Conservation (phyloP, 495 filamentous ascomycete species). For the Talaromyces proteolyticus region DNA sequence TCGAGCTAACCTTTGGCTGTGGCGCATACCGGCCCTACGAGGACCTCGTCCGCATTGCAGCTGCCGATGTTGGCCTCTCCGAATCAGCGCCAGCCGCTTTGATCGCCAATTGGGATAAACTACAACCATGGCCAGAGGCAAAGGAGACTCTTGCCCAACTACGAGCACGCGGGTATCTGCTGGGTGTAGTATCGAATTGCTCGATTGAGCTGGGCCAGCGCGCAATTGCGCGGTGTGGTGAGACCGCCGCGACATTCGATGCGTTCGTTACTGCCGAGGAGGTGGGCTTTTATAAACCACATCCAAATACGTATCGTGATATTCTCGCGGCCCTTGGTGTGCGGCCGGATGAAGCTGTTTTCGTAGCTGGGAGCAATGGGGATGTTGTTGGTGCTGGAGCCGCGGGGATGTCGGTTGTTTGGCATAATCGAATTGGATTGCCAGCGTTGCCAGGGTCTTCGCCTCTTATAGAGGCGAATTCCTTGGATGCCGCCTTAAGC, state of each 20-base stretch:
- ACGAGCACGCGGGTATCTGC: constrained; percentile 13
- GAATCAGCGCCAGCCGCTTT: constrained; percentile 13
- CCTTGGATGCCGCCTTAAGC: not conserved
- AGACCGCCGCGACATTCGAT: constrained; percentile 13
- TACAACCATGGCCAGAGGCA: constrained; percentile 24
- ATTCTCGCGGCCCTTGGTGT: constrained; percentile 14
- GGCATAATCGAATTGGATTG: constrained; percentile 26
- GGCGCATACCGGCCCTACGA: constrained; percentile 23
- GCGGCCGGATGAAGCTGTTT: constrained; percentile 19
- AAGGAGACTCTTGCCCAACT: constrained; percentile 11
- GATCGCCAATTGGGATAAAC: constrained; percentile 15
- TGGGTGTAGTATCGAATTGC: constrained; percentile 26
- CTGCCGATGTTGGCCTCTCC: constrained; percentile 17
- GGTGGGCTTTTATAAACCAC: constrained; percentile 25
- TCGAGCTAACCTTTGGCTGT: constrained; percentile 20
- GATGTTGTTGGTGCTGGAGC: constrained; percentile 23
- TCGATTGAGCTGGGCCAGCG: constrained; percentile 18
- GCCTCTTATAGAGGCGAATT: constrained; percentile 7
- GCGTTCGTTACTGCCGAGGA: constrained; percentile 24
- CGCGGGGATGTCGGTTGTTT: constrained; percentile 28
- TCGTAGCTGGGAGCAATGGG: constrained; percentile 28
- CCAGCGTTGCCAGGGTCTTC: constrained; percentile 9
- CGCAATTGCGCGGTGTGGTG: constrained; percentile 12
- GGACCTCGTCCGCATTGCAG: constrained; percentile 19
- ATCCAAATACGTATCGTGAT: constrained; percentile 16